Conservation (phyloP, 2,329 filamentous ascomycete genomes). For the Aspergillus caelatus region DNA sequence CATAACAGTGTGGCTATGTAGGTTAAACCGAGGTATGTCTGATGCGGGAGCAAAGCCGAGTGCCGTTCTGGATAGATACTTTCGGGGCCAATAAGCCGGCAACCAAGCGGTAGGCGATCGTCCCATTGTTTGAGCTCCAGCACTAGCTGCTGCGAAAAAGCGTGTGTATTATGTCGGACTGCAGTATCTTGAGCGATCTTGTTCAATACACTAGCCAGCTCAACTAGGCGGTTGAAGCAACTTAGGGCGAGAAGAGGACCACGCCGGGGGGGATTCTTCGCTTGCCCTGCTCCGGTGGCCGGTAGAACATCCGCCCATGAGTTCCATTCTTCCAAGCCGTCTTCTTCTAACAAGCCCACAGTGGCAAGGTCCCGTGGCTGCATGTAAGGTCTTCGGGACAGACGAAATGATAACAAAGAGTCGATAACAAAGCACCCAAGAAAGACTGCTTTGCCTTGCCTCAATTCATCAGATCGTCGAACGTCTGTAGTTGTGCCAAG, state of each 20-base stretch:
- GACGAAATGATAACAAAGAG: conserved; percentile 52
- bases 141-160: conserved; percentile 39
- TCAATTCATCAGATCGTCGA: conserved; percentile 34
- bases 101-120: conserved; percentile 38
- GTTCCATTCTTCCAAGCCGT: conserved; percentile 74
- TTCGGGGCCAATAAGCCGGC: conserved; percentile 40
- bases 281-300: conserved; percentile 31
- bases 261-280: conserved; percentile 33
- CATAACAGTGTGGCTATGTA: conserved; percentile 41
- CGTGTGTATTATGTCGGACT: conserved; percentile 29
- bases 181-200: conserved; percentile 37
- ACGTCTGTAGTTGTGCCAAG: conserved; percentile 31
- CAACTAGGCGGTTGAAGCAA: conserved; percentile 56
- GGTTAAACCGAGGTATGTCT: conserved; percentile 41
- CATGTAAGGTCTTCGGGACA: conserved; percentile 51
- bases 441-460: conserved; percentile 48
- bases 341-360: conserved; percentile 61
- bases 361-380: conserved; percentile 49
- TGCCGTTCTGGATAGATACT: conserved; percentile 41
- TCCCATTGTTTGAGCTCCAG: conserved; percentile 42
- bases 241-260: conserved; percentile 52
- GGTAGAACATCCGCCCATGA: conserved; percentile 62
- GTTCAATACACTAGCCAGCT: conserved; percentile 41
- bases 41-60: conserved; percentile 42
- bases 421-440: conserved; percentile 59